Percentiles rank a stretch among this genome's conserved stretches.
phyloP scores from a whole-genome alignment of 2,329 filamentous ascomycete genomes.

The Fusarium longipes region DNA sequence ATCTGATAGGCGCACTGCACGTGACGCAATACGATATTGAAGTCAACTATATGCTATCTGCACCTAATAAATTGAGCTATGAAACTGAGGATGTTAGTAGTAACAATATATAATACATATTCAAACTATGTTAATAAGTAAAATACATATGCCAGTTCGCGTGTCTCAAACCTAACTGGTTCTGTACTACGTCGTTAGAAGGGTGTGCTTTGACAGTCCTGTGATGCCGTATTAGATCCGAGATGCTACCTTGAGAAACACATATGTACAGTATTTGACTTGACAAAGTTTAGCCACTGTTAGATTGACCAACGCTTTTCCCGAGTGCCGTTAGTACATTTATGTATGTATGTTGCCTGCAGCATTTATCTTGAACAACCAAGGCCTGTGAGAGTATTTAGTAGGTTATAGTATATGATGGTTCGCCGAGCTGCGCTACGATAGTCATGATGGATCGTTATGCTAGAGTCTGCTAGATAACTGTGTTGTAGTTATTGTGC shows the following conservation, averaged over 20 bases:
- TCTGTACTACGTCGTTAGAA: conserved; percentile 17
- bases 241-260: background rate
- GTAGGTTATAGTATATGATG: too few species aligned
- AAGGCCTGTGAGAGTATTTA: too few species aligned
- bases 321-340: background rate
- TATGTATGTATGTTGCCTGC: too few species aligned
- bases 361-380: background rate
- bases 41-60: background rate
- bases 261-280: background rate
- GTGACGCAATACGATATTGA: conserved; percentile 39
- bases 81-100: too few species aligned
- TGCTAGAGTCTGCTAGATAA: background rate
- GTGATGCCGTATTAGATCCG: conserved; percentile 15
- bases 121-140: too few species aligned
- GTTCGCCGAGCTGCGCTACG: too few species aligned
- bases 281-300: background rate
- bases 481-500: too few species aligned
- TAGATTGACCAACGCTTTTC: background rate
- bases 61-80: background rate
- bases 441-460: too few species aligned
- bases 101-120: too few species aligned
- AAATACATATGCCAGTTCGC: background rate
- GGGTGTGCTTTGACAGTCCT: conserved; percentile 32
- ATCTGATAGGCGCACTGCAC: conserved; percentile 43
- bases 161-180: conserved; percentile 26